Evolutionary conservation across 352 stramenopile genomes (phyloP), one percentile per base, ranked within the genome.

Genomic region (Phytophthora hybrid): DNA sequence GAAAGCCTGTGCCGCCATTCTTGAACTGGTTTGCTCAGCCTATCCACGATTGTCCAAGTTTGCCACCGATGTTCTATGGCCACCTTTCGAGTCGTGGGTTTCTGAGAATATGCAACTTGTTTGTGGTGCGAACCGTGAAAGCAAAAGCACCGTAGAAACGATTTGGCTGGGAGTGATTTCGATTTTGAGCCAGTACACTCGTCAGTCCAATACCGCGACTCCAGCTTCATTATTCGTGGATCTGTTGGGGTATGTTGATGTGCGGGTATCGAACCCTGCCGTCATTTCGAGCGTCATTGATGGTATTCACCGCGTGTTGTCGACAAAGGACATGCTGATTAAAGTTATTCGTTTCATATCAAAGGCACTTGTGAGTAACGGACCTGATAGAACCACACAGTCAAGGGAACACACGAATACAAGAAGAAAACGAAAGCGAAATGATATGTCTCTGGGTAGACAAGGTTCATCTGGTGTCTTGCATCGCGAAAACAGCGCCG

Each of bases 41-140:
- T 81, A 80, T 14, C 29, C 59, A 5, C 26, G 55, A 21, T 63
- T 82, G 7, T 82, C 68, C 5, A 77, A 63, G 47, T 80, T 76
- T 63, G 76, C 73, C 26, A 71, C 41, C 0, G 71, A 87, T 67
- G 66, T 63, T 41, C 19, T 90, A 23, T 90, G 82, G 82, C 68
- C 71, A 56, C 60, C 66, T 56, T 75, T 90, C 14, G 64, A 77
- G 56, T 66, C 47, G 46, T 82, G 76, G 76, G 14, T 80, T 19
- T 56, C 44, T 59, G 23, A 18, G 14, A 80, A 70, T 63, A 74
- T 80, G 59, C 51, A 68, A 37, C 19, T 66, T 23, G 11, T 73
- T 34, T 23, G 52, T 16, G 58, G 29, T 32, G 47, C 37, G 9
- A 58, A 26, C 44, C 34, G 41, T 60, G 64, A 75, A 67, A 70